A percentile compares a stretch with the other conserved stretches of the same genome.
Evolutionary conservation across 139 green algal genomes (phyloP).

Genomic region (Picochlorum costavermella): DNA sequence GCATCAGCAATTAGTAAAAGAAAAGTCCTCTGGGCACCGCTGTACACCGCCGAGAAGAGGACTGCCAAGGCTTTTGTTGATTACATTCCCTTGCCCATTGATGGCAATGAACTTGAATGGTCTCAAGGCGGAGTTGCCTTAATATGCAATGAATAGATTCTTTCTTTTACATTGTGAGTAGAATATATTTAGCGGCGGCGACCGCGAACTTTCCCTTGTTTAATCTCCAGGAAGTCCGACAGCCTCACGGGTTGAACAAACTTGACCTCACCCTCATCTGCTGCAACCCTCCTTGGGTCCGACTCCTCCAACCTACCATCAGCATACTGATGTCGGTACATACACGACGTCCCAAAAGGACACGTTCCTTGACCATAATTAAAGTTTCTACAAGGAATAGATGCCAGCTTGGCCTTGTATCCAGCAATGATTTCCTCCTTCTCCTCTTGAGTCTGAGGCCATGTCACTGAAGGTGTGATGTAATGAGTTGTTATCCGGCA

Average conservation of each 20-base stretch:
- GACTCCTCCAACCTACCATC: slow-evolving; percentile 44
- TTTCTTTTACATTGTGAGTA: background rate
- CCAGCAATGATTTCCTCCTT: slow-evolving; percentile 45
- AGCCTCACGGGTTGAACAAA: slow-evolving; percentile 25
- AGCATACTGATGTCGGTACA: slow-evolving; percentile 64
- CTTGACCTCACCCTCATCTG: slow-evolving; percentile 21
- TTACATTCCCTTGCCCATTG: slow-evolving; percentile 72
- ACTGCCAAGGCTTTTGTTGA: slow-evolving; percentile 83
- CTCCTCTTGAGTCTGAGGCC: slow-evolving; percentile 47
- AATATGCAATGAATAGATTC: background rate
- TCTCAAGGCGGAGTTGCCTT: slow-evolving; percentile 74
- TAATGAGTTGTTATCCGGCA: slow-evolving; percentile 59
- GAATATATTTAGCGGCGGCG: background rate
- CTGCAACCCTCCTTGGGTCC: slow-evolving; percentile 14
- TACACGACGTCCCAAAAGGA: slow-evolving; percentile 75
- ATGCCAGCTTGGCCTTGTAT: slow-evolving; percentile 46
- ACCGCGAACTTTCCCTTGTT: background rate
- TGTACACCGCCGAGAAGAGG: slow-evolving; percentile 74
- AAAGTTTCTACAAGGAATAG: slow-evolving; percentile 57
- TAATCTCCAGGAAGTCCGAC: slow-evolving; percentile 20
- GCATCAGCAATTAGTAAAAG: slow-evolving; percentile 62
- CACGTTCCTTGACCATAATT: slow-evolving; percentile 44
- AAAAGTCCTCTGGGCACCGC: slow-evolving; percentile 59
- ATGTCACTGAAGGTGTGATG: slow-evolving; percentile 55
- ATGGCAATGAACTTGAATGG: slow-evolving; percentile 79